Conservation (phyloP, 768 basidiomycete species). For the Ephemerocybe angulata region DNA sequence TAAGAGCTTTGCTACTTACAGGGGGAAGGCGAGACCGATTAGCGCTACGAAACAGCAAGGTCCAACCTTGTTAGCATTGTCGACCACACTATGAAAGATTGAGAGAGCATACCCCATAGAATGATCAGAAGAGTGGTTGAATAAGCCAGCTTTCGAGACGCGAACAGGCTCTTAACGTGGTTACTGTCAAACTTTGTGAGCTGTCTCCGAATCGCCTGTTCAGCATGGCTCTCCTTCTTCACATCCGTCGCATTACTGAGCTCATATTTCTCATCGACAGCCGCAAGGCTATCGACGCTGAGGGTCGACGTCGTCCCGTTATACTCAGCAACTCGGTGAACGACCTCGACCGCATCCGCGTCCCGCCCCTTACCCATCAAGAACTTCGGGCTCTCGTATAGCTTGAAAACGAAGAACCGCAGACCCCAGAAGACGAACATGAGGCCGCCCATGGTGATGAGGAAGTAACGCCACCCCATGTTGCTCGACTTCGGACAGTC, state of each 20-base stretch:
- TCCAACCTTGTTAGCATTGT: neutral
- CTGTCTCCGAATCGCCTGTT: constrained; percentile 26
- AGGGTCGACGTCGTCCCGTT: constrained; percentile 51
- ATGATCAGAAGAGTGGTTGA: constrained; percentile 62
- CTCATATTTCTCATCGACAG: neutral
- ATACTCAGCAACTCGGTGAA: constrained; percentile 58
- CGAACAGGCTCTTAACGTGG: constrained; percentile 60
- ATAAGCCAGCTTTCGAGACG: constrained; percentile 58
- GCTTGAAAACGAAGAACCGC: constrained; percentile 53
- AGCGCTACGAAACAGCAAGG: constrained; percentile 41
- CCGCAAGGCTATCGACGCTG: constrained; percentile 47
- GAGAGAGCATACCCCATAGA: constrained; percentile 41
- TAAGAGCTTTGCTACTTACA: constrained; percentile 44
- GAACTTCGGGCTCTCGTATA: constrained; percentile 74
- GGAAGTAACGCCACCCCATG: constrained; percentile 73
- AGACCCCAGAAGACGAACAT: constrained; percentile 58
- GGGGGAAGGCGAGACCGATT: constrained; percentile 60
- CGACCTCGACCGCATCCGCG: constrained; percentile 55
- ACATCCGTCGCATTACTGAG: neutral
- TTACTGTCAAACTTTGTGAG: constrained; percentile 28
- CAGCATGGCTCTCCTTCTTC: neutral
- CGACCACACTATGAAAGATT: neutral
- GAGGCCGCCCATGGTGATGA: constrained; percentile 67
- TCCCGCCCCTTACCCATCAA: constrained; percentile 69
- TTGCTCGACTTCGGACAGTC: constrained; percentile 51